phyloP scores from a whole-genome alignment of 164 flowering plant species.

The Magnolia kwangsiensis region DNA sequence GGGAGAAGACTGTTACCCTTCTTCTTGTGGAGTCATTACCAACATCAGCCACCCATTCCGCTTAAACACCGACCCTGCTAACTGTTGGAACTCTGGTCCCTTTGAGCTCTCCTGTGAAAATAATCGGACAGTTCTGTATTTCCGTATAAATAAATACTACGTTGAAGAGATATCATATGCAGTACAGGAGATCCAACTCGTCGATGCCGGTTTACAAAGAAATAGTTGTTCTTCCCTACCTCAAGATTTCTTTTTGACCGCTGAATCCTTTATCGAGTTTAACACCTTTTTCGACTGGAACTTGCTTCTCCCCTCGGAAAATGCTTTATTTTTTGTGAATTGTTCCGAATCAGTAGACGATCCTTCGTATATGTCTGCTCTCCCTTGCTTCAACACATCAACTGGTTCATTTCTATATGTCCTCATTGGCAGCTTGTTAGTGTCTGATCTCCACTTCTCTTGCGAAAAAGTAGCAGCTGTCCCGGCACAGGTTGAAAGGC shows the following conservation, averaged over 20 bases:
- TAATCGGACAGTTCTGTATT: constrained; percentile 3
- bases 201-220: background rate
- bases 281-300: too few species aligned
- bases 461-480: background rate
- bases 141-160: background rate
- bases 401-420: background rate
- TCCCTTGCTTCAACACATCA: constrained; percentile 7
- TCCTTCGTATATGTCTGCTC: background rate
- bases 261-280: too few species aligned
- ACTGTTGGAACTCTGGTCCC: background rate
- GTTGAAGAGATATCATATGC: constrained; percentile 6
- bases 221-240: constrained; percentile 6
- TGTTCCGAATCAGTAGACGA: background rate
- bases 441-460: background rate
- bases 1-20: background rate
- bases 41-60: constrained; percentile 11
- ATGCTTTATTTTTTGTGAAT: background rate
- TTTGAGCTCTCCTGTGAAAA: constrained; percentile 6
- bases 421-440: background rate
- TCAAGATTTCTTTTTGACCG: background rate
- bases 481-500: background rate
- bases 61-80: background rate
- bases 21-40: background rate
- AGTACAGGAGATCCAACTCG: background rate
- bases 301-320: too few species aligned